Evolutionary conservation across 2,329 filamentous ascomycete genomes (phyloP).

Genomic region (Corniculantispora saksenae): DNA sequence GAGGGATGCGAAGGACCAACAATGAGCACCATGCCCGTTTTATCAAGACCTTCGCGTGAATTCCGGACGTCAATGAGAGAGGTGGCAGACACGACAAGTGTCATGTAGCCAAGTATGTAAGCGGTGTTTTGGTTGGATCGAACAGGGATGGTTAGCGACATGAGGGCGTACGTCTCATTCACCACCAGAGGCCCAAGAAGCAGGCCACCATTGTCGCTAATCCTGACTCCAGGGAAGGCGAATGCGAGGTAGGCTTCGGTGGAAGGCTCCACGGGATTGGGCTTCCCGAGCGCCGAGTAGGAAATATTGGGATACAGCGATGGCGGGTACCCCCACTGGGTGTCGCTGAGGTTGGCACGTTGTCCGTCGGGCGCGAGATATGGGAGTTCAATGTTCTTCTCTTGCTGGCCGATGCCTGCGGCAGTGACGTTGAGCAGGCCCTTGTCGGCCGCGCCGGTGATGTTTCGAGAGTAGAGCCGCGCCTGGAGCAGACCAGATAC

Average conservation of each 20-base stretch:
- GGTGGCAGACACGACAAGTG: slow-evolving; percentile 68
- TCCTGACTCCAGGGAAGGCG: slow-evolving; percentile 52
- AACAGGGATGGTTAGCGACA: slow-evolving; percentile 82
- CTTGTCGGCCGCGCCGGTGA: slow-evolving; percentile 50
- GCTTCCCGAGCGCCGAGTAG: slow-evolving; percentile 50
- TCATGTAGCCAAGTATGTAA: slow-evolving; percentile 81
- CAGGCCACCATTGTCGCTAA: slow-evolving; percentile 58
- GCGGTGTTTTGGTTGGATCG: slow-evolving; percentile 62
- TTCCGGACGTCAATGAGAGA: slow-evolving; percentile 62
- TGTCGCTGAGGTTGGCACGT: slow-evolving; percentile 61
- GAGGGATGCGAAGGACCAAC: slow-evolving; percentile 67
- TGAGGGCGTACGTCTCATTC: slow-evolving; percentile 71
- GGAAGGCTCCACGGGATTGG: slow-evolving; percentile 42
- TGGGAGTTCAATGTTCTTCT: slow-evolving; percentile 60
- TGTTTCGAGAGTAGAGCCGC: slow-evolving; percentile 69
- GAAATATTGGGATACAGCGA: slow-evolving; percentile 78
- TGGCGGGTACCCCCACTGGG: slow-evolving; percentile 65
- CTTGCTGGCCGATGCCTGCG: slow-evolving; percentile 31
- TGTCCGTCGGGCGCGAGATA: slow-evolving; percentile 60
- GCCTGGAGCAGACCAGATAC: slow-evolving; percentile 66
- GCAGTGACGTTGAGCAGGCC: slow-evolving; percentile 68
- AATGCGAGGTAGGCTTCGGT: slow-evolving; percentile 47
- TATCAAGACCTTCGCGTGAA: slow-evolving; percentile 69
- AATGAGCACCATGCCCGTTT: slow-evolving; percentile 71
- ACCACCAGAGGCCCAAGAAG: slow-evolving; percentile 74